Base-by-base conservation (phyloP, 2,329 filamentous ascomycete genomes). In the Blastomyces percursus region DNA sequence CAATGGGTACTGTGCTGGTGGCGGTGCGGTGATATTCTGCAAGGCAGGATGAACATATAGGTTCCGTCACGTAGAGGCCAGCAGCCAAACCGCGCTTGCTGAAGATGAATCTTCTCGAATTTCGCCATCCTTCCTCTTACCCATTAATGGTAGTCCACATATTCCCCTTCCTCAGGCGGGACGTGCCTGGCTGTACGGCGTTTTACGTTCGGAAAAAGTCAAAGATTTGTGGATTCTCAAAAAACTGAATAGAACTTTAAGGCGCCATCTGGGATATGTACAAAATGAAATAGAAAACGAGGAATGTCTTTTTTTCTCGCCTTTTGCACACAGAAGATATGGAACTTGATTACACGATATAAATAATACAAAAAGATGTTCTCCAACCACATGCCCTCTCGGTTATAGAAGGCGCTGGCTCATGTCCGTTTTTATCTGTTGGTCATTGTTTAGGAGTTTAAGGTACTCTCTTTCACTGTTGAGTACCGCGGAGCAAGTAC, bases 301-400 rank as follows among this genome's bases (percentile, higher is more conserved):
- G 70, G 71, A 68, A 16, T 72, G 68, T 70, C 52, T 24, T 60
- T 59, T 59, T 61, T 30, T 60, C n/a, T 21, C 46, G 56, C 59
- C 68, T 75, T 73, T 74, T 73, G 73, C 73, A 75, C 69, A 71
- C 71, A 75, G 21, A 74, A 72, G 71, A 70, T 71, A 71, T 40
- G 54, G 54, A 72, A 35, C 56, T 59, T 59, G 70, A 73, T 72
- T 72, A 73, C 68, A 74, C 72, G 71, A 72, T 75, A 74, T 72
- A 76, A 76, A 64, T 67, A 64, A 55, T 67, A 67, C 66, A 67
- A 64, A 64, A 73, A 75, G 73, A 76, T 70, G 73, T 70, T 50
- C 46, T 42, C 38, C 58, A 40, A 59, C 24, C 58, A 69, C 66
- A 65, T 14, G 11, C 46, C 68, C 69, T 8, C 40, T 32, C 24